phyloP scores from a whole-genome alignment of 345 rosid genomes.

The Gossypium herbaceum region DNA sequence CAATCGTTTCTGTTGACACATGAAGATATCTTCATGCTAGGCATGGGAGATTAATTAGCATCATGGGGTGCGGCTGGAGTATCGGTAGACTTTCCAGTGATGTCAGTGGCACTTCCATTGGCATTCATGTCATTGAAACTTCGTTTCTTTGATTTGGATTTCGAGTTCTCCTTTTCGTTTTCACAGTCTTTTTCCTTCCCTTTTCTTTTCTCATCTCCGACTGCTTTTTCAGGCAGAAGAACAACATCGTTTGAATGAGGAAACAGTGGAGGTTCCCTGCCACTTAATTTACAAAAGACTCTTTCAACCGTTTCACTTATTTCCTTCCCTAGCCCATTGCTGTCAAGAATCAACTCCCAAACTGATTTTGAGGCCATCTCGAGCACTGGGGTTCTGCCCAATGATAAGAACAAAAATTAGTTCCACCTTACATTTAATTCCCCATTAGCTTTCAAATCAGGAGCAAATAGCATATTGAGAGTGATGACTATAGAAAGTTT shows the following conservation, averaged over 20 bases:
- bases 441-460: background rate
- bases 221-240: conserved; percentile 31
- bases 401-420: conserved; percentile 10
- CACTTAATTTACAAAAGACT: conserved; percentile 74
- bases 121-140: conserved; percentile 38
- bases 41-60: conserved; percentile 14
- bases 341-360: conserved; percentile 90
- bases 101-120: conserved; percentile 38
- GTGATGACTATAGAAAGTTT: background rate
- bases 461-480: background rate
- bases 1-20: background rate
- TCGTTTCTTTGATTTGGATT: conserved; percentile 58
- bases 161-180: conserved; percentile 34
- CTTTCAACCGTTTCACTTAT: conserved; percentile 58
- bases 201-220: conserved; percentile 30
- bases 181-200: conserved; percentile 33
- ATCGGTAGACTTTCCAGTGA: conserved; percentile 27
- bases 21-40: background rate
- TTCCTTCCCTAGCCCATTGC: conserved; percentile 69
- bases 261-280: conserved; percentile 67
- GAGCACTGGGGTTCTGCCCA: conserved; percentile 69
- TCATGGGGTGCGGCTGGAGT: conserved; percentile 18
- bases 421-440: background rate
- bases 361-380: conserved; percentile 97
- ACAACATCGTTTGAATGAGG: conserved; percentile 41